Conservation (phyloP, 495 filamentous ascomycete genomes). For the Tuber borchii region DNA sequence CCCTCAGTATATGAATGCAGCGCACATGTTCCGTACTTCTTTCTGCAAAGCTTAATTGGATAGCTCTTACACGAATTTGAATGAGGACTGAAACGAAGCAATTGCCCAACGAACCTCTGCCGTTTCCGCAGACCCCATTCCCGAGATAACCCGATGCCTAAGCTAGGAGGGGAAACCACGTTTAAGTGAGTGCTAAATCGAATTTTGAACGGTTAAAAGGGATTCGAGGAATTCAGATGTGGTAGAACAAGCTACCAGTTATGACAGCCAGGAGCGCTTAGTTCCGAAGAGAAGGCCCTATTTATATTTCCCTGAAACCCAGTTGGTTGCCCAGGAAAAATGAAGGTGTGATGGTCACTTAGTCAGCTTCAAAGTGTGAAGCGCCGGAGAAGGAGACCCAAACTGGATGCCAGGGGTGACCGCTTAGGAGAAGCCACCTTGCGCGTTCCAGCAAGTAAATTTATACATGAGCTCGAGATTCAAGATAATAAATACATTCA, state of each 20-base stretch:
- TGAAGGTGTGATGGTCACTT: neutral
- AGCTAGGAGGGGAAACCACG: neutral
- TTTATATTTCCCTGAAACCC: neutral
- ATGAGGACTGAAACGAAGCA: constrained; percentile 1
- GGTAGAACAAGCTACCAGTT: neutral
- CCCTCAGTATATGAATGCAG: neutral
- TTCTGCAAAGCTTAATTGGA: neutral
- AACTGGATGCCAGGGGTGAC: neutral
- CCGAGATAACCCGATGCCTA: neutral
- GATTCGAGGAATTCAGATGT: neutral
- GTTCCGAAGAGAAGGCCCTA: neutral
- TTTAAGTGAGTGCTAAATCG: neutral
- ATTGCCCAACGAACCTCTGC: neutral
- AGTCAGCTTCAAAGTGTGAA: neutral
- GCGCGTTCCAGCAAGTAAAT: neutral
- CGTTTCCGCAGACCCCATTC: neutral
- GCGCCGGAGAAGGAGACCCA: neutral
- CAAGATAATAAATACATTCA: neutral
- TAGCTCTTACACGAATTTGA: constrained; percentile 1
- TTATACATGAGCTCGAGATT: neutral
- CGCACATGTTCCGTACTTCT: neutral
- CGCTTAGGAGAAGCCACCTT: neutral
- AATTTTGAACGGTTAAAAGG: neutral
- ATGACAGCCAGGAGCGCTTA: neutral
- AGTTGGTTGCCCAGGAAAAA: neutral